Conservation (phyloP, 2,329 filamentous ascomycete species). For the Alternaria arborescens region DNA sequence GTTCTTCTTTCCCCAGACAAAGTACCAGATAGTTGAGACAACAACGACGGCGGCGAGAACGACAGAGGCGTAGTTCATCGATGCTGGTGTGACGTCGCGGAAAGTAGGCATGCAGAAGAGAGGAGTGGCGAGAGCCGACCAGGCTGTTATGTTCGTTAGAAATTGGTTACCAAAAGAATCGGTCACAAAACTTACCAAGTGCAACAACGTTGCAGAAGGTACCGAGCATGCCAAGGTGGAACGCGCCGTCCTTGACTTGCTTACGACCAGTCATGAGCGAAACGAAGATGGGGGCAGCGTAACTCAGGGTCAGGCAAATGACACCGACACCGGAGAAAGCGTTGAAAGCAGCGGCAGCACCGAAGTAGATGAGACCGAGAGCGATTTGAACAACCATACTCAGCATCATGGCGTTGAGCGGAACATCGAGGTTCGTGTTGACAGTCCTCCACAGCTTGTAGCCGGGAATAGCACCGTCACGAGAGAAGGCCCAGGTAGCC, state of each 20-base stretch:
- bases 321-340: slow-evolving; percentile 76
- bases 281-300: slow-evolving; percentile 72
- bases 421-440: slow-evolving; percentile 69
- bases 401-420: slow-evolving; percentile 76
- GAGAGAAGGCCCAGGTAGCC: slow-evolving; percentile 74
- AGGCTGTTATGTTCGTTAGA: slow-evolving; percentile 49
- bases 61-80: slow-evolving; percentile 77
- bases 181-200: slow-evolving; percentile 60
- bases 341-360: slow-evolving; percentile 73
- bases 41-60: slow-evolving; percentile 73
- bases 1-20: slow-evolving; percentile 73
- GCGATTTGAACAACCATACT: slow-evolving; percentile 71
- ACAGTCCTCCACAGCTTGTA: slow-evolving; percentile 68
- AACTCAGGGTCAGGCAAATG: slow-evolving; percentile 73
- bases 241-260: slow-evolving; percentile 65
- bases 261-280: slow-evolving; percentile 68
- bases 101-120: slow-evolving; percentile 77
- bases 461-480: slow-evolving; percentile 74
- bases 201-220: slow-evolving; percentile 69
- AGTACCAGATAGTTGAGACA: slow-evolving; percentile 72
- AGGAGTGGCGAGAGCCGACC: slow-evolving; percentile 73
- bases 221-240: slow-evolving; percentile 70
- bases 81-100: slow-evolving; percentile 66
- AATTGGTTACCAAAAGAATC: neutral
- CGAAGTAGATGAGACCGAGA: slow-evolving; percentile 74